phyloP scores from a whole-genome alignment of 495 filamentous ascomycete species.

The Aspergillus saccharolyticus region DNA sequence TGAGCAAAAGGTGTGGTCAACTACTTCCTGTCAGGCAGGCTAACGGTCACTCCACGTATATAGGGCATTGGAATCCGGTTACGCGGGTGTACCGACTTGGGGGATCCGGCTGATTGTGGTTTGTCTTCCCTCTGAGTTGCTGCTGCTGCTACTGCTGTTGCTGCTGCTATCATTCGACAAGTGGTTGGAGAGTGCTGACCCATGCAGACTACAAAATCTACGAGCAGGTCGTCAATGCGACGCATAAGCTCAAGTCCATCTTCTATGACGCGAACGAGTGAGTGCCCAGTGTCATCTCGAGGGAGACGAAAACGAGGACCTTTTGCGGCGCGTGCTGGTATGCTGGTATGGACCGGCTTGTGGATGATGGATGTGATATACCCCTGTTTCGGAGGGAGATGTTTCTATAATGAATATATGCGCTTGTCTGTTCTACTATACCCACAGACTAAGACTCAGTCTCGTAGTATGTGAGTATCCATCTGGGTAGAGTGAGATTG shows the following conservation, averaged over 20 bases:
- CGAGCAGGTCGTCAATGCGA: slow-evolving; percentile 81
- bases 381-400: neutral
- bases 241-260: slow-evolving; percentile 75
- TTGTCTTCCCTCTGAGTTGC: slow-evolving; percentile 13
- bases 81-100: slow-evolving; percentile 73
- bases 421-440: neutral
- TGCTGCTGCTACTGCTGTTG: neutral
- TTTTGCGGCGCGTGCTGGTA: no score
- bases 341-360: neutral
- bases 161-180: no score
- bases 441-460: no score
- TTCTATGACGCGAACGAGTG: slow-evolving; percentile 56
- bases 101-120: slow-evolving; percentile 45
- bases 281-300: slow-evolving; percentile 12
- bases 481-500: no score
- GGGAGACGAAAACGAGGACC: no score
- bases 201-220: slow-evolving; percentile 71
- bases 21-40: no score
- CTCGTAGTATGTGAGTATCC: no score
- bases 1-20: no score
- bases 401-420: neutral
- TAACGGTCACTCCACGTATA: neutral
- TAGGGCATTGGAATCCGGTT: slow-evolving; percentile 70
- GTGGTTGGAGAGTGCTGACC: neutral
- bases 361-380: neutral